Evolutionary conservation across 2,329 filamentous ascomycete genomes (phyloP).

Genomic region (Penicillium sp.): DNA sequence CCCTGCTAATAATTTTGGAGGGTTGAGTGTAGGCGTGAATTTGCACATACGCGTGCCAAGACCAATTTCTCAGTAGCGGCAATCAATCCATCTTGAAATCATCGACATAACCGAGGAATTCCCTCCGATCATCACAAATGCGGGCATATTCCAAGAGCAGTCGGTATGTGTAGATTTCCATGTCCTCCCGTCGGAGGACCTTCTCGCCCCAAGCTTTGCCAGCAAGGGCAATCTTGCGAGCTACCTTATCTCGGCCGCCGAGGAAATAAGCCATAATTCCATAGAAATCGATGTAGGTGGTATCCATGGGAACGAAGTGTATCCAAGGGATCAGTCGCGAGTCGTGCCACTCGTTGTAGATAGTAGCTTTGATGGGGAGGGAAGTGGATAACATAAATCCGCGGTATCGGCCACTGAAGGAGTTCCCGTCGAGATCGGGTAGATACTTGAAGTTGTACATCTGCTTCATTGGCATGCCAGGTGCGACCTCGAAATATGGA

Average conservation of each 20-base stretch:
- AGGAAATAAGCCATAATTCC: slow-evolving; percentile 73
- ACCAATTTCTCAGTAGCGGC: neutral
- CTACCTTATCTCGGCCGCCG: slow-evolving; percentile 51
- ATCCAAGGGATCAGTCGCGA: slow-evolving; percentile 70
- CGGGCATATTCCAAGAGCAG: slow-evolving; percentile 65
- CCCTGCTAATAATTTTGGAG: neutral
- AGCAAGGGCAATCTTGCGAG: slow-evolving; percentile 62
- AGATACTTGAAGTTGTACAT: slow-evolving; percentile 62
- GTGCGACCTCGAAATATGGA: slow-evolving; percentile 37
- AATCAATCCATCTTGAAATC: slow-evolving; percentile 5
- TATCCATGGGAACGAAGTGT: slow-evolving; percentile 79
- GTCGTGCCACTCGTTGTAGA: slow-evolving; percentile 81
- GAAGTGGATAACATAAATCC: slow-evolving; percentile 66
- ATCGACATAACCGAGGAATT: slow-evolving; percentile 20
- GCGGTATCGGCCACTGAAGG: slow-evolving; percentile 66
- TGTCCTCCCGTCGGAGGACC: slow-evolving; percentile 68
- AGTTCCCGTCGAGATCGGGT: slow-evolving; percentile 74
- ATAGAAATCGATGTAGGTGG: slow-evolving; percentile 68
- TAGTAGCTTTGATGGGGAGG: slow-evolving; percentile 72
- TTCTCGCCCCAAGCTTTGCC: slow-evolving; percentile 67
- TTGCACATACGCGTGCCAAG: neutral
- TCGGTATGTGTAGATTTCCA: slow-evolving; percentile 68
- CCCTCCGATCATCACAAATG: slow-evolving; percentile 35
- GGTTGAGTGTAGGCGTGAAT: neutral
- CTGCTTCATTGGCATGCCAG: slow-evolving; percentile 32